These are phyloP conservation scores for Cavenderia fasciculata DNA, from an alignment of 78 protist genomes.

Conservation along the genomic window DNA sequence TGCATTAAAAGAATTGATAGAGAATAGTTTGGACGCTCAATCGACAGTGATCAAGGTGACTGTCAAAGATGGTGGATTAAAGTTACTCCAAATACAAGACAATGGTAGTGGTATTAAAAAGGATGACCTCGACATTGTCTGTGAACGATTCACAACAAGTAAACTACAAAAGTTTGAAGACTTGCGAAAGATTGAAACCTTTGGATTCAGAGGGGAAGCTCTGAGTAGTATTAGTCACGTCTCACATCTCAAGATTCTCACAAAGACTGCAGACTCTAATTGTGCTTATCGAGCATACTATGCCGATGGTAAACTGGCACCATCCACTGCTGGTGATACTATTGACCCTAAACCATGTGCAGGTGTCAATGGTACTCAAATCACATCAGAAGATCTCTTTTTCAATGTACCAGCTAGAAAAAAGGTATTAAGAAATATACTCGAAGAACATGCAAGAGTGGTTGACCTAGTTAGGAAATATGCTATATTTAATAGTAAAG, in stretches of 20 bases:
- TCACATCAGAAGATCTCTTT: slow-evolving; percentile 95
- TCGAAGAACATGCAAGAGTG: slow-evolving; percentile 91
- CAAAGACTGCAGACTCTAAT: slow-evolving; percentile 76
- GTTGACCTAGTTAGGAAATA: slow-evolving; percentile 85
- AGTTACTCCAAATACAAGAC: slow-evolving; percentile 90
- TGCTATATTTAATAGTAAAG: slow-evolving; percentile 84
- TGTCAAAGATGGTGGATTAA: slow-evolving; percentile 92
- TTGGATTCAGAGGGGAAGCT: slow-evolving; percentile 97
- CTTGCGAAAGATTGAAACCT: slow-evolving; percentile 84
- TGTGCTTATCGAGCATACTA: slow-evolving; percentile 82
- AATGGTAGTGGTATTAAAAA: slow-evolving; percentile 94
- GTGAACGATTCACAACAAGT: slow-evolving; percentile 95
- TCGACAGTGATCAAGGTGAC: slow-evolving; percentile 85
- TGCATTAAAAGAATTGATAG: slow-evolving; percentile 95
- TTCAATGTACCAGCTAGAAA: slow-evolving; percentile 89
- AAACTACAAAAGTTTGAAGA: slow-evolving; percentile 93
- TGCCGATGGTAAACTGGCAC: slow-evolving; percentile 45
- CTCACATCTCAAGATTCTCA: slow-evolving; percentile 92
- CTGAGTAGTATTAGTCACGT: slow-evolving; percentile 96
- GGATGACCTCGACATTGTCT: slow-evolving; percentile 92
- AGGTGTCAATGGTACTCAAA: slow-evolving; percentile 85
- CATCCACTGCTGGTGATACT: background rate
- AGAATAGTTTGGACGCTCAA: slow-evolving; percentile 96
- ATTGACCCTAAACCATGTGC: slow-evolving; percentile 92
- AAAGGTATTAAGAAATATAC: slow-evolving; percentile 72